Conservation (phyloP, 768 basidiomycete species). For the Hysterangium stoloniferum region DNA sequence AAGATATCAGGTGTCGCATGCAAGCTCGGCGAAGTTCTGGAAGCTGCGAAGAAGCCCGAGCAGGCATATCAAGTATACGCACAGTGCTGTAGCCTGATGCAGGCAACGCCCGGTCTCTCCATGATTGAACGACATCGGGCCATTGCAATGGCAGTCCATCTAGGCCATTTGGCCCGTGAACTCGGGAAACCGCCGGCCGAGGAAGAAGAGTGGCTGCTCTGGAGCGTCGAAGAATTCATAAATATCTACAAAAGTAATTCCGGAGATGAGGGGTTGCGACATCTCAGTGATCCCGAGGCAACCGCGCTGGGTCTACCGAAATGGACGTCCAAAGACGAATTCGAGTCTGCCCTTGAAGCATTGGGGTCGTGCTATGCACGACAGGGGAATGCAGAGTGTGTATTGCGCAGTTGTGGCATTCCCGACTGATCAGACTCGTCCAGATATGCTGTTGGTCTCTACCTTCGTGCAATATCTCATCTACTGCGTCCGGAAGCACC, state of each 20-base stretch:
- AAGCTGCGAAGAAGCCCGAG: slow-evolving; percentile 28
- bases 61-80: slow-evolving; percentile 21
- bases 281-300: slow-evolving; percentile 9
- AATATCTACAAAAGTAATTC: neutral
- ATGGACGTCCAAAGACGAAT: slow-evolving; percentile 46
- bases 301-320: slow-evolving; percentile 47
- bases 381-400: slow-evolving; percentile 49
- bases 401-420: slow-evolving; percentile 13
- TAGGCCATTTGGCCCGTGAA: slow-evolving; percentile 34
- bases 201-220: slow-evolving; percentile 35
- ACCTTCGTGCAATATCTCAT: slow-evolving; percentile 56
- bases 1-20: slow-evolving; percentile 65
- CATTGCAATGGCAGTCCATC: slow-evolving; percentile 38
- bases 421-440: neutral
- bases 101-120: slow-evolving; percentile 18
- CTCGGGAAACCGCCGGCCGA: slow-evolving; percentile 29
- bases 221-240: slow-evolving; percentile 38
- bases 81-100: slow-evolving; percentile 17
- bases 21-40: slow-evolving; percentile 48
- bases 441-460: slow-evolving; percentile 59
- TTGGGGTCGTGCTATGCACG: slow-evolving; percentile 55
- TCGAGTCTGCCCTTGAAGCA: slow-evolving; percentile 62
- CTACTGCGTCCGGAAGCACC: slow-evolving; percentile 37
- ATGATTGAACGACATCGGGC: slow-evolving; percentile 35
- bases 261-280: slow-evolving; percentile 14